Conservation (phyloP, 2,329 filamentous ascomycete species). For the Hawksworthiomyces lignivorus region DNA sequence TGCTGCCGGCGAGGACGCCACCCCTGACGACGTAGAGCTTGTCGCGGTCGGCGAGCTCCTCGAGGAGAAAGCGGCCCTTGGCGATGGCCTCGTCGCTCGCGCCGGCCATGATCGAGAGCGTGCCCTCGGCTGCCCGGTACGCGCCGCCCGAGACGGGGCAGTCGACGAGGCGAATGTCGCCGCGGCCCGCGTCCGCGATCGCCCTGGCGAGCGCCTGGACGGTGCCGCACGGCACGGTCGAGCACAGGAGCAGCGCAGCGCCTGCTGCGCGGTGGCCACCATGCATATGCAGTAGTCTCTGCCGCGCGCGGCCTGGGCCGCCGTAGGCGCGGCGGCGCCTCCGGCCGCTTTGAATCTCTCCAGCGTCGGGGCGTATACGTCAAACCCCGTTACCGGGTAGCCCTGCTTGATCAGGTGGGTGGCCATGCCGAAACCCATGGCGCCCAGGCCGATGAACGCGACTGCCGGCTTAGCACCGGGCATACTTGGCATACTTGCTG, state of each 20-base stretch:
- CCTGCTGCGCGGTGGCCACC: slow-evolving; percentile 67
- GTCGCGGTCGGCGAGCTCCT: slow-evolving; percentile 51
- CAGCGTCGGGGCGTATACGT: slow-evolving; percentile 60
- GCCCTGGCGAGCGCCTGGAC: slow-evolving; percentile 52
- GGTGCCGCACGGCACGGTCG: slow-evolving; percentile 62
- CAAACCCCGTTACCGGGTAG: slow-evolving; percentile 62
- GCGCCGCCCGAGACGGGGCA: slow-evolving; percentile 66
- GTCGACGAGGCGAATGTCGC: slow-evolving; percentile 62
- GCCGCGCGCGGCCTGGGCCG: slow-evolving; percentile 52
- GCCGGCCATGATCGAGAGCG: slow-evolving; percentile 68
- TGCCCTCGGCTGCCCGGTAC: slow-evolving; percentile 60
- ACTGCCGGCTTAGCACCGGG: slow-evolving; percentile 39
- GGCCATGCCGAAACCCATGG: slow-evolving; percentile 79
- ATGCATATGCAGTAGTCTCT: slow-evolving; percentile 61
- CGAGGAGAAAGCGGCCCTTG: slow-evolving; percentile 49
- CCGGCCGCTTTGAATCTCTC: slow-evolving; percentile 57
- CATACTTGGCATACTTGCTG: too few species aligned
- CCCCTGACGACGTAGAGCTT: slow-evolving; percentile 58
- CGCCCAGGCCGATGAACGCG: slow-evolving; percentile 67
- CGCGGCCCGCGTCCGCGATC: slow-evolving; percentile 45
- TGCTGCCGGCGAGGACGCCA: slow-evolving; percentile 51
- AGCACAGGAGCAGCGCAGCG: slow-evolving; percentile 58
- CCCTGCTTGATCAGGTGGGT: slow-evolving; percentile 61
- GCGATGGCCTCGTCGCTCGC: slow-evolving; percentile 51
- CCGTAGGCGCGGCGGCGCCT: slow-evolving; percentile 50